Evolutionary conservation across 148 eudicot species (phyloP).

Genomic region (Rhododendron williamsianum): DNA sequence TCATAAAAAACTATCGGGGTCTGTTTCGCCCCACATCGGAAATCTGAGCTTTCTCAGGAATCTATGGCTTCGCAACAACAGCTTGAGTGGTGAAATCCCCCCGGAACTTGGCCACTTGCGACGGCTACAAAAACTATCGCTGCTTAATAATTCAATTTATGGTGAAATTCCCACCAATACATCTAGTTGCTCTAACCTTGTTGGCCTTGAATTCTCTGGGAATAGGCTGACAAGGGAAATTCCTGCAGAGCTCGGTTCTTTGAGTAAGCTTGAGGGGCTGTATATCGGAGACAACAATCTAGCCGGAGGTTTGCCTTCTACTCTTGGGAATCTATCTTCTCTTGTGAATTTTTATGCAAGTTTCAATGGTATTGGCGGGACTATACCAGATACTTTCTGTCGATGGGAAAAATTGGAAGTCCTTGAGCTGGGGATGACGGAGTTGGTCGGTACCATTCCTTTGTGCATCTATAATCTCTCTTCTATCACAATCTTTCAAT

Average conservation of each 20-base stretch:
- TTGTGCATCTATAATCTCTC: not conserved
- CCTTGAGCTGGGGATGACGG: fast-evolving
- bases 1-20: too few relatives aligned
- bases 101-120: too few relatives aligned
- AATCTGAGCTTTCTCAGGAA: too few relatives aligned
- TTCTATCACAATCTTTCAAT: not conserved
- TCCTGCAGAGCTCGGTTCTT: not conserved
- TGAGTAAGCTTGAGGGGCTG: too few relatives aligned
- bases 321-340: not conserved
- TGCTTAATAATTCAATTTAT: too few relatives aligned
- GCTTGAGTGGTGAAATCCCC: too few relatives aligned
- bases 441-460: not conserved
- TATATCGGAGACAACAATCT: too few relatives aligned
- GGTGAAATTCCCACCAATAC: not conserved
- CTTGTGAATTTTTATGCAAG: not conserved
- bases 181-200: not conserved
- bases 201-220: not conserved
- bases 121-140: too few relatives aligned
- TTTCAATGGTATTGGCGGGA: not conserved
- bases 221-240: not conserved
- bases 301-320: too few relatives aligned
- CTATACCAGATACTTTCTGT: not conserved
- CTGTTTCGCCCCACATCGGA: too few relatives aligned
- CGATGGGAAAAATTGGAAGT: not conserved
- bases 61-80: too few relatives aligned